Conservation (phyloP, 352 stramenopile genomes). For the Globisporangium abappressorium region DNA sequence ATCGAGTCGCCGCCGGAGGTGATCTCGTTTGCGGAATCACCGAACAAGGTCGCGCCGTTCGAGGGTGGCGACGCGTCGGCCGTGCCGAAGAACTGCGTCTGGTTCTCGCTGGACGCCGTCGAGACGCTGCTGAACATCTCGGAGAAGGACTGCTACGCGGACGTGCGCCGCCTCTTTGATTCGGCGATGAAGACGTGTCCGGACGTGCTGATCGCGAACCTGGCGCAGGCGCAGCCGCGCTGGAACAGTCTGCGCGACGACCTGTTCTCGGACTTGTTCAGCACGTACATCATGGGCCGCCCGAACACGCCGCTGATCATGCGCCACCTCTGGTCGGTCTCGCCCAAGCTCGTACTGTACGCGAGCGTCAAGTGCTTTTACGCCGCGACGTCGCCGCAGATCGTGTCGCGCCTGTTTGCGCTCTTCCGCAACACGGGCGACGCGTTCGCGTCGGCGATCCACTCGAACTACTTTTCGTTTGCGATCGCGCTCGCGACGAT, state of each 20-base stretch:
- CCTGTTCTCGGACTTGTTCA: slow-evolving; percentile 86
- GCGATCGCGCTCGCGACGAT: slow-evolving; percentile 77
- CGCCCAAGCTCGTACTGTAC: slow-evolving; percentile 84
- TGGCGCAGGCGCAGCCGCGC: slow-evolving; percentile 66
- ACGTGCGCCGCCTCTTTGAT: slow-evolving; percentile 80
- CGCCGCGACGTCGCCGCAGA: slow-evolving; percentile 69
- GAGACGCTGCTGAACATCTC: slow-evolving; percentile 78
- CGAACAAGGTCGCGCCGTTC: slow-evolving; percentile 79
- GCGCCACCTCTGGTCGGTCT: slow-evolving; percentile 83
- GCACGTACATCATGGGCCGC: slow-evolving; percentile 82
- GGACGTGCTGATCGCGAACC: slow-evolving; percentile 84
- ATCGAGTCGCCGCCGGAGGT: slow-evolving; percentile 80
- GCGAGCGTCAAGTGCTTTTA: slow-evolving; percentile 88
- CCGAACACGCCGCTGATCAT: slow-evolving; percentile 87
- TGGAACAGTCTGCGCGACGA: slow-evolving; percentile 85
- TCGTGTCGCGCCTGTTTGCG: slow-evolving; percentile 79
- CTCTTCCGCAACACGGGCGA: slow-evolving; percentile 85
- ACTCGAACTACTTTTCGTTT: slow-evolving; percentile 90
- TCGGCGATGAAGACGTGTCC: slow-evolving; percentile 79
- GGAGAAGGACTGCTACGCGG: slow-evolving; percentile 81
- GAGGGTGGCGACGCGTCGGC: slow-evolving; percentile 84
- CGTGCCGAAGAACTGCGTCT: slow-evolving; percentile 83
- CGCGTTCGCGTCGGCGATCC: slow-evolving; percentile 73
- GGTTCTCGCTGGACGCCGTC: slow-evolving; percentile 84
- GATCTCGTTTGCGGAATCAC: slow-evolving; percentile 74